Evolutionary conservation across 2,329 filamentous ascomycete genomes (phyloP), one percentile per base, ranked within the genome.

Genomic region (Fusarium sp.): DNA sequence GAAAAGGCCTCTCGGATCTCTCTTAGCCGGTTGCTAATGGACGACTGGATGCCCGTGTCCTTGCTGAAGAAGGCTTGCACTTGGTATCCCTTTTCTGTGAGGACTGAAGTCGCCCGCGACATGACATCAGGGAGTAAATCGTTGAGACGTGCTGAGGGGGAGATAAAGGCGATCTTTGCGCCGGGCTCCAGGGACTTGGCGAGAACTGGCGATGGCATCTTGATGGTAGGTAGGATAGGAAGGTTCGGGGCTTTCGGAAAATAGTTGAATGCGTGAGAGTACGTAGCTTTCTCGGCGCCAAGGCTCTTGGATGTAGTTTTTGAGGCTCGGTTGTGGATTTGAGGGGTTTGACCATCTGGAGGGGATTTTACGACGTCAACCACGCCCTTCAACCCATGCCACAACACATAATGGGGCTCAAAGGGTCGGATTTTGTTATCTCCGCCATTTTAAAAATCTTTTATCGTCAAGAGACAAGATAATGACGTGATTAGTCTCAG

Each of bases 91-190:
- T 77, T 78, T 1, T 60, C 66, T 8, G 65, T 64, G 32, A 86
- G 80, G 0, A 83, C 43, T 4, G 65, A 61, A 2, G 73, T 76
- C 1, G 81, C 83, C 6, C 83, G 80, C 4, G 74, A 25, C 43
- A 85, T 70, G 12, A 80, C 76, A 2, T 50, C 67, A 0, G 83
- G 80, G 6, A 80, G 47, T 15, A 63, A 6, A 33, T 79, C 59
- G 66, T 85, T 84, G 10, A 85, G 71, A 6, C 84, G 82, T 6
- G 75, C 72, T 0, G 84, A 86, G 12, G 84, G 84, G 1, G 84
- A 85, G 56, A 86, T 75, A 65, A 84, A 82, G 2, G 80, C 84
- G 11, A 86, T 83, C 9, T 82, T 85, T 2, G 70, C 81, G 27
- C 83, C 82, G 0, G 81, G 79, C 65, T 79, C 45, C 0, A 86